A percentile compares a stretch with the other conserved stretches of the same genome.
Conservation (phyloP, 805 yeast species). For the Lachancea sp. region DNA sequence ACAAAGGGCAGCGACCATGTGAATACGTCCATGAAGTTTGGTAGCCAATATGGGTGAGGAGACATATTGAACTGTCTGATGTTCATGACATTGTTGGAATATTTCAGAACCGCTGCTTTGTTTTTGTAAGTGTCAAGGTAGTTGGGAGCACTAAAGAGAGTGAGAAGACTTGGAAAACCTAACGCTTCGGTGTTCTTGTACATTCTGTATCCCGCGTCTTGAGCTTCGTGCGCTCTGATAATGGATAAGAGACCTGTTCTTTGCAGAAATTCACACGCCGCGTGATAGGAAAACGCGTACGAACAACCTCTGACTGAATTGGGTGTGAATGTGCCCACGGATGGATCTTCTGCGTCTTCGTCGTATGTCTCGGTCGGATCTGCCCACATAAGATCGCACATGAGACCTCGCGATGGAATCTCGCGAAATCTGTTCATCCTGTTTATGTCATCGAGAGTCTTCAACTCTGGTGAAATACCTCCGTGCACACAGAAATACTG, state of each 20-base stretch:
- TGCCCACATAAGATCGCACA: slow-evolving; percentile 95
- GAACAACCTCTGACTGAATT: slow-evolving; percentile 88
- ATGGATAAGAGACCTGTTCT: slow-evolving; percentile 74
- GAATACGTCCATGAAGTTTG: slow-evolving; percentile 94
- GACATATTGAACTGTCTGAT: slow-evolving; percentile 88
- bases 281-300: slow-evolving; percentile 77
- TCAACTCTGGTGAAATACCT: slow-evolving; percentile 83
- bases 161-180: slow-evolving; percentile 84
- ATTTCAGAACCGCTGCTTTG: slow-evolving; percentile 91
- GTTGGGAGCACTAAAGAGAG: slow-evolving; percentile 93
- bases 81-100: slow-evolving; percentile 88
- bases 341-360: slow-evolving; percentile 41
- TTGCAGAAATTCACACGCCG: slow-evolving; percentile 72
- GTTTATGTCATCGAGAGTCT: slow-evolving; percentile 59
- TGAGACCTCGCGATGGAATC: slow-evolving; percentile 88
- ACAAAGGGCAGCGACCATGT: slow-evolving; percentile 97
- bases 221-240: slow-evolving; percentile 95
- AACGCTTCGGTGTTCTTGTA: slow-evolving; percentile 75
- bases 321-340: slow-evolving; percentile 41
- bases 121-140: slow-evolving; percentile 88
- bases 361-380: slow-evolving; percentile 93
- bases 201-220: slow-evolving; percentile 95
- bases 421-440: slow-evolving; percentile 75
- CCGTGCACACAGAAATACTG: slow-evolving; percentile 97
- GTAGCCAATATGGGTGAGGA: slow-evolving; percentile 96